A percentile compares a stretch with the other conserved stretches of the same genome.
Conservation (phyloP, 345 rosid species). For the Arabis alpina region DNA sequence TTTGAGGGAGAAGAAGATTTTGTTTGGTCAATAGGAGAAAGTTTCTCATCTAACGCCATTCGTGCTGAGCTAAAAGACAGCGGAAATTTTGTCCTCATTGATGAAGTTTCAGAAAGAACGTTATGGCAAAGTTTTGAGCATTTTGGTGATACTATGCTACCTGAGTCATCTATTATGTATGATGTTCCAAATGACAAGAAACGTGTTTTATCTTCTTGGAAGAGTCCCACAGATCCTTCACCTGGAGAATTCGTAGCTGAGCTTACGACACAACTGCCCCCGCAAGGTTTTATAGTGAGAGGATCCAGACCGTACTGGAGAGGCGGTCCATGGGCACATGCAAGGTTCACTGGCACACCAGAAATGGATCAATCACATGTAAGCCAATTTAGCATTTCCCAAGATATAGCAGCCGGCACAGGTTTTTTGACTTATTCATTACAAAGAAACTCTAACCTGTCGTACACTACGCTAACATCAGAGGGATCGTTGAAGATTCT, state of each 20-base stretch:
- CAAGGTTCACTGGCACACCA: slow-evolving; percentile 41
- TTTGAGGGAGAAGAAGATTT: slow-evolving; percentile 36
- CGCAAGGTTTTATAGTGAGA: slow-evolving; percentile 41
- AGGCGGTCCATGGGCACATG: slow-evolving; percentile 42
- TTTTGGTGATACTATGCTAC: slow-evolving; percentile 42
- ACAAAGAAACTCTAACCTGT: slow-evolving; percentile 34
- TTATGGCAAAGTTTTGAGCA: slow-evolving; percentile 46
- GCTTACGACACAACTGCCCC: slow-evolving; percentile 42
- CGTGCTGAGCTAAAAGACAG: slow-evolving; percentile 41
- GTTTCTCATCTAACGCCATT: slow-evolving; percentile 27
- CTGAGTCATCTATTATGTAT: slow-evolving; percentile 37
- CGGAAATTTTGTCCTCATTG: slow-evolving; percentile 38
- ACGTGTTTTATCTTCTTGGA: slow-evolving; percentile 40
- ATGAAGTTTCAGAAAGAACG: slow-evolving; percentile 19
- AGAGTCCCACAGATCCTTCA: slow-evolving; percentile 38
- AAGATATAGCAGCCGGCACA: slow-evolving; percentile 38
- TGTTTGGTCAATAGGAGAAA: slow-evolving; percentile 40
- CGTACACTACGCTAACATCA: slow-evolving; percentile 35
- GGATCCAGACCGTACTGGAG: slow-evolving; percentile 39
- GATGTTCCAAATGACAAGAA: slow-evolving; percentile 20
- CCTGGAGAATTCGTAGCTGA: slow-evolving; percentile 40
- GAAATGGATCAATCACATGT: slow-evolving; percentile 36
- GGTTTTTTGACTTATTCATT: slow-evolving; percentile 36
- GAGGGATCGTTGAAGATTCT: slow-evolving; percentile 37
- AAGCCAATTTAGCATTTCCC: slow-evolving; percentile 32